phyloP scores from a whole-genome alignment of 2,329 filamentous ascomycete species.

The Monosporascus sp. region DNA sequence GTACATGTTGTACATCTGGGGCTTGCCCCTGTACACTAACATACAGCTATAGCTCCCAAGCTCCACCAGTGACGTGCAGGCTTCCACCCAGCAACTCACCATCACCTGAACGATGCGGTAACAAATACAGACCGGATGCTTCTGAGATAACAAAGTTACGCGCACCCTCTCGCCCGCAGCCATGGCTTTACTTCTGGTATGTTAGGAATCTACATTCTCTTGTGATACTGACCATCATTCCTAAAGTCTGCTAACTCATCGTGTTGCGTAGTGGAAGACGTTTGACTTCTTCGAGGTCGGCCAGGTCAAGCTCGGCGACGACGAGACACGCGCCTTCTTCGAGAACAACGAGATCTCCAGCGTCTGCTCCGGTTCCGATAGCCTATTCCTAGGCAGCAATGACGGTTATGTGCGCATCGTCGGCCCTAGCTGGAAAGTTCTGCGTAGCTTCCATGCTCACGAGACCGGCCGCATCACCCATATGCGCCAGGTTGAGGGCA shows the following conservation, averaged over 20 bases:
- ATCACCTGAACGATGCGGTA: not conserved
- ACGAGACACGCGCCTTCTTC: slow-evolving; percentile 72
- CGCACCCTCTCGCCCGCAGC: slow-evolving; percentile 12
- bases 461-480: slow-evolving; percentile 77
- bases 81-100: not conserved
- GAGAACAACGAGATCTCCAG: slow-evolving; percentile 79
- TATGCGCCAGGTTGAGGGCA: slow-evolving; percentile 87
- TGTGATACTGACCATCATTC: not conserved
- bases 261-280: slow-evolving; percentile 74
- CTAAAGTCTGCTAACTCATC: slow-evolving; percentile 9
- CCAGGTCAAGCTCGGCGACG: slow-evolving; percentile 73
- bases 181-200: slow-evolving; percentile 31
- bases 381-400: slow-evolving; percentile 79
- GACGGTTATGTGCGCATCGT: slow-evolving; percentile 86
- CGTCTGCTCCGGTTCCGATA: slow-evolving; percentile 81
- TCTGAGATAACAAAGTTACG: slow-evolving; percentile 10
- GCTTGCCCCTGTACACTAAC: no score
- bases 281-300: slow-evolving; percentile 99
- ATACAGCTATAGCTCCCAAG: not conserved
- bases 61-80: not conserved
- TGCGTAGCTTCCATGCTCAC: slow-evolving; percentile 82
- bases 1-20: no score
- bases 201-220: slow-evolving; percentile 1
- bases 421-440: slow-evolving; percentile 78
- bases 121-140: slow-evolving; percentile 8